Evolutionary conservation across 345 rosid genomes (phyloP).

Genomic region (Eucalyptus rudis): DNA sequence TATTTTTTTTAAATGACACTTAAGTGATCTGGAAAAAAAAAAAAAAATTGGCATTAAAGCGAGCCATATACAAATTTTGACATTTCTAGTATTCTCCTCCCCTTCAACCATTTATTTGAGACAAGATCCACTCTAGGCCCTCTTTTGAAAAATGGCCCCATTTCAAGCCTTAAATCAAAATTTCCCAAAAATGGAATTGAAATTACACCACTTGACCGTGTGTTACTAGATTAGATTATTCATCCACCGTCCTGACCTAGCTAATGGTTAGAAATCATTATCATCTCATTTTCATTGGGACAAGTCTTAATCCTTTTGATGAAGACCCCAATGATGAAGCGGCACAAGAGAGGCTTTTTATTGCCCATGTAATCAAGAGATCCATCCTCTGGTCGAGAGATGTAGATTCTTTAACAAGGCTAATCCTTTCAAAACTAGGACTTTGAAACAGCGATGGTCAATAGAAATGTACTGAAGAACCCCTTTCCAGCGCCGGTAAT

Average conservation of each 20-base stretch:
- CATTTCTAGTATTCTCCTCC: neutral
- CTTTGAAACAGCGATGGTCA: neutral
- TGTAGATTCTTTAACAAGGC: neutral
- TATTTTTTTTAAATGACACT: no score
- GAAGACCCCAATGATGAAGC: neutral
- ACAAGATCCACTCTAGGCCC: no score
- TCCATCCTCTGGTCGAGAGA: neutral
- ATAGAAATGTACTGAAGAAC: neutral
- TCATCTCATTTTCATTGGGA: neutral
- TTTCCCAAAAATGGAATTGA: neutral
- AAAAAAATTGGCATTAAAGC: no score
- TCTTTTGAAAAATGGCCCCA: neutral
- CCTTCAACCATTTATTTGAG: neutral
- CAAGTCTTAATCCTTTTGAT: neutral
- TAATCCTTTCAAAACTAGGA: neutral
- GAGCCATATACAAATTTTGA: no score
- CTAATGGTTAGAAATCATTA: neutral
- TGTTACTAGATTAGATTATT: neutral
- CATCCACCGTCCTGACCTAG: neutral
- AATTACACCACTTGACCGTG: neutral
- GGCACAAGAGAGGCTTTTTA: neutral
- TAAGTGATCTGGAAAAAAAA: no score
- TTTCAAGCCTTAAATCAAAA: neutral
- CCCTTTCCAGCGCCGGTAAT: neutral
- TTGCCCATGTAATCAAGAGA: neutral